phyloP scores from a whole-genome alignment of 2,329 filamentous ascomycete genomes.

The Aphanocladium album region DNA sequence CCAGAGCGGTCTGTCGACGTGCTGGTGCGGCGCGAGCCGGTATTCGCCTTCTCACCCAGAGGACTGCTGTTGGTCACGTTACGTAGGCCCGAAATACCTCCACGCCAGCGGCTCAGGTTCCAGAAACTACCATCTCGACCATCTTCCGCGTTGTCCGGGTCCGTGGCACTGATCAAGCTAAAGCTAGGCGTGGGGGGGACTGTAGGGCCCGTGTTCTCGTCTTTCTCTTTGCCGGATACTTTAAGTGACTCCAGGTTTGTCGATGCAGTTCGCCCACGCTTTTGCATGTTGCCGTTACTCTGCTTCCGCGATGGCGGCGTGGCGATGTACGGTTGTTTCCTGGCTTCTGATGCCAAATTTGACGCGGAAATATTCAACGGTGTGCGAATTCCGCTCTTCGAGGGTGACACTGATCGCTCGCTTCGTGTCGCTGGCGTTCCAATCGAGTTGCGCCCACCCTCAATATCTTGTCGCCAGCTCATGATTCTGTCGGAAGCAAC shows the following conservation, averaged over 20 bases:
- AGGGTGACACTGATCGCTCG: constrained; percentile 53
- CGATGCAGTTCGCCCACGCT: neutral
- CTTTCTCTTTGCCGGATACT: constrained; percentile 20
- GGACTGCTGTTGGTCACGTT: constrained; percentile 23
- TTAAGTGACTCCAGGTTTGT: neutral
- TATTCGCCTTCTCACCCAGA: constrained; percentile 16
- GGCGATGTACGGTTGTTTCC: constrained; percentile 37
- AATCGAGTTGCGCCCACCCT: constrained; percentile 37
- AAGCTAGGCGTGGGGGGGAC: constrained; percentile 53
- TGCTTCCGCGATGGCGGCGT: constrained; percentile 23
- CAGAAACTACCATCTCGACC: constrained; percentile 47
- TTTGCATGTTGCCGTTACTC: constrained; percentile 2
- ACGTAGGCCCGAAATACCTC: constrained; percentile 31
- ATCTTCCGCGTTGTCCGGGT: constrained; percentile 34
- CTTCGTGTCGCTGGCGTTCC: constrained; percentile 37
- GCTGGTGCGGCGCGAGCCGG: constrained; percentile 15
- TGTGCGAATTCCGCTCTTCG: constrained; percentile 33
- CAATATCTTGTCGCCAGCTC: constrained; percentile 73
- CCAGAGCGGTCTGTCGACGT: constrained; percentile 30
- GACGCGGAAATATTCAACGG: constrained; percentile 32
- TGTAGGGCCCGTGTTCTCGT: constrained; percentile 22
- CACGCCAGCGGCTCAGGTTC: constrained; percentile 52
- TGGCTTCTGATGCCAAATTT: constrained; percentile 41
- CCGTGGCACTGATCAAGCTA: constrained; percentile 36
- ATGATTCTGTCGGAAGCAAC: constrained; percentile 68